Conservation (phyloP, 1,284 basidiomycete species). For the Kalmanozyma brasiliensis region DNA sequence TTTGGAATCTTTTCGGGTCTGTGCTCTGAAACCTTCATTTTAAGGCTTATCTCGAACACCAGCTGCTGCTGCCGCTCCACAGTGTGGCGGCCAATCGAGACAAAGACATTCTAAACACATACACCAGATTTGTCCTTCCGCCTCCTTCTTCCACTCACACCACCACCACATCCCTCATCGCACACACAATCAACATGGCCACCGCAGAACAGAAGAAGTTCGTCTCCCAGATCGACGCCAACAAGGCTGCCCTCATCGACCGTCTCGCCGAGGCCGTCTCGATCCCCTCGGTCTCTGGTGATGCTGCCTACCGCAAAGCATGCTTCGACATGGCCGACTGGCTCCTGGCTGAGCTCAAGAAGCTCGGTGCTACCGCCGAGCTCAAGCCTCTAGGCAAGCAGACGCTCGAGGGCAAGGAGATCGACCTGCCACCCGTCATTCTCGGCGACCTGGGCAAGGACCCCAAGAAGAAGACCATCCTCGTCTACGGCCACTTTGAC, state of each 20-base stretch:
- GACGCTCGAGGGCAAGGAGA: constrained; percentile 80
- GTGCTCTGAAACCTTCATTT: neutral
- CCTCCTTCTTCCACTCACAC: neutral
- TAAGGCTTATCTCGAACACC: constrained; percentile 18
- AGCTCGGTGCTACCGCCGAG: constrained; percentile 59
- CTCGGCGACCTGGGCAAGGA: constrained; percentile 81
- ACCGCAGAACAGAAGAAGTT: constrained; percentile 55
- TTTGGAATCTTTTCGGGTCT: constrained; percentile 8
- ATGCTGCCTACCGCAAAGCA: constrained; percentile 63
- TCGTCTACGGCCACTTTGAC: constrained; percentile 78
- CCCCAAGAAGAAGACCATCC: constrained; percentile 85
- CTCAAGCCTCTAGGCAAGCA: constrained; percentile 75
- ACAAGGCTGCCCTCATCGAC: constrained; percentile 59
- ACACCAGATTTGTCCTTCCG: too few species aligned
- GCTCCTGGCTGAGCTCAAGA: constrained; percentile 59
- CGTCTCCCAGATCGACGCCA: constrained; percentile 62
- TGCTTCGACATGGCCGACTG: constrained; percentile 66
- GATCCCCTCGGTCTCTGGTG: constrained; percentile 66
- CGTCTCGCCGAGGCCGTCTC: constrained; percentile 63
- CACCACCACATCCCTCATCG: neutral
- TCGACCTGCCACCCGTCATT: constrained; percentile 85
- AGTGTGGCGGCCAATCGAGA: too few species aligned
- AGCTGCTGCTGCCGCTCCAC: too few species aligned
- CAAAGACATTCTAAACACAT: too few species aligned
- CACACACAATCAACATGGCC: constrained; percentile 31